Conservation (phyloP, 176 grass and related monocot genomes). For the Rhynchospora tenuis region DNA sequence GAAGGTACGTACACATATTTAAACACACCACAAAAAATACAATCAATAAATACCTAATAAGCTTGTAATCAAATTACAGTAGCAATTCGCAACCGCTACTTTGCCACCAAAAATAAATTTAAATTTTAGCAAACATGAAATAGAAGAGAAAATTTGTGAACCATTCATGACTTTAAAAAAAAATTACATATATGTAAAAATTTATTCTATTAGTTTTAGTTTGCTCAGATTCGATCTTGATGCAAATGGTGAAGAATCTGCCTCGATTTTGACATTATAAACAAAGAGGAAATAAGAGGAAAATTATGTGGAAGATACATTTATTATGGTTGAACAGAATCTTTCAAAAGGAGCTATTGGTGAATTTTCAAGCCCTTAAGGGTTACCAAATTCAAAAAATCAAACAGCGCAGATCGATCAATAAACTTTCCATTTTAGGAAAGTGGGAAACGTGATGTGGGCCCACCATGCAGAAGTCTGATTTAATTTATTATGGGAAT, state of each 20-base stretch:
- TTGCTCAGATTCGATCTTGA: too few relatives aligned
- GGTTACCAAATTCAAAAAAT: neutral
- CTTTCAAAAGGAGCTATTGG: neutral
- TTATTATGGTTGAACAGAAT: neutral
- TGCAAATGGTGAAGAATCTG: neutral
- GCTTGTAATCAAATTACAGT: too few relatives aligned
- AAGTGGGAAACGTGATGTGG: neutral
- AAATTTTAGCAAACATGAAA: too few relatives aligned
- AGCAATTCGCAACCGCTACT: too few relatives aligned
- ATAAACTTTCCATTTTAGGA: slow-evolving; percentile 8
- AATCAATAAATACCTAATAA: too few relatives aligned
- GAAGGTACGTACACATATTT: too few relatives aligned
- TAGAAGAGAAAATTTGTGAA: too few relatives aligned
- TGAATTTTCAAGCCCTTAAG: neutral
- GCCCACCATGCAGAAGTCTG: neutral
- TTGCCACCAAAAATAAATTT: too few relatives aligned
- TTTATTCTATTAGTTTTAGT: too few relatives aligned
- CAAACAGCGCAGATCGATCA: neutral
- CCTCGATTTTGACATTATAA: neutral
- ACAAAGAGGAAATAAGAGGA: neutral
- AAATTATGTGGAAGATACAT: neutral
- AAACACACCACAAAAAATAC: too few relatives aligned
- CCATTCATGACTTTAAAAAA: too few relatives aligned
- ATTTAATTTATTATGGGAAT: neutral
- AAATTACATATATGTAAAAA: too few relatives aligned